Percentiles rank a stretch among this genome's conserved stretches.
These are phyloP conservation scores for Besnoitia besnoiti DNA, from an alignment of 169 alveolate species.

Conservation along the genomic window DNA sequence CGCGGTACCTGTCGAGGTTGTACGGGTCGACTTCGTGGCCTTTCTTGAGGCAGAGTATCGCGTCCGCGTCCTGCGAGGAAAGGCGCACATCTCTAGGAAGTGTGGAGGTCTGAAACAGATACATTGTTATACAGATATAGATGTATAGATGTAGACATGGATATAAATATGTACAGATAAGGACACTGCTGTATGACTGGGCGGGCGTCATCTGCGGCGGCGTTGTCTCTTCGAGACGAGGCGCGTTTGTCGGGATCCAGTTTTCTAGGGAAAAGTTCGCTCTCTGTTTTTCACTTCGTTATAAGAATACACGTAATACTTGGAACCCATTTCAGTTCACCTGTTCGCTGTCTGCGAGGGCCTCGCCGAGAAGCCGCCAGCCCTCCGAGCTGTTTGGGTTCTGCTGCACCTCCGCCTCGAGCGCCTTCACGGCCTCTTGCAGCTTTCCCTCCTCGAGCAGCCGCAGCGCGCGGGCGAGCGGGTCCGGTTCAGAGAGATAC, in stretches of 20 bases:
- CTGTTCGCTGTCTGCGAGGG: conserved; percentile 84
- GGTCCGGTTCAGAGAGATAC: not conserved
- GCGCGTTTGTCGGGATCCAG: not conserved
- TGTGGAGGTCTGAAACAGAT: too few relatives aligned
- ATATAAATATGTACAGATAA: too few relatives aligned
- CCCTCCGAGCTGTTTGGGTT: conserved; percentile 82
- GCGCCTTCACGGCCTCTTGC: conserved; percentile 82
- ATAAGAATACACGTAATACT: too few relatives aligned
- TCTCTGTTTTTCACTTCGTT: too few relatives aligned
- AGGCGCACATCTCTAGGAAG: not conserved
- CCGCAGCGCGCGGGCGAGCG: conserved; percentile 76
- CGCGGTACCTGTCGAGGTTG: conserved; percentile 54
- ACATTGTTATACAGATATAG: too few relatives aligned
- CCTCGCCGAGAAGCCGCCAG: conserved; percentile 87
- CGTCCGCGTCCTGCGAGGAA: conserved; percentile 41
- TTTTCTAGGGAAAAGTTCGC: not conserved
- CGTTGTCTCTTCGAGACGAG: too few relatives aligned
- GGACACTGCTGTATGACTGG: not conserved
- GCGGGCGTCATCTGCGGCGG: too few relatives aligned
- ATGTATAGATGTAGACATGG: not conserved
- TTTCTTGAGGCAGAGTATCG: conserved; percentile 67
- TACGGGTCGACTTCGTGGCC: conserved; percentile 77
- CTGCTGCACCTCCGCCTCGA: conserved; percentile 83
- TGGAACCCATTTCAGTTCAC: conserved; percentile 72
- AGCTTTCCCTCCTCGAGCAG: conserved; percentile 79